phyloP scores from a whole-genome alignment of 768 basidiomycete genomes.

The Lactarius psammicola region DNA sequence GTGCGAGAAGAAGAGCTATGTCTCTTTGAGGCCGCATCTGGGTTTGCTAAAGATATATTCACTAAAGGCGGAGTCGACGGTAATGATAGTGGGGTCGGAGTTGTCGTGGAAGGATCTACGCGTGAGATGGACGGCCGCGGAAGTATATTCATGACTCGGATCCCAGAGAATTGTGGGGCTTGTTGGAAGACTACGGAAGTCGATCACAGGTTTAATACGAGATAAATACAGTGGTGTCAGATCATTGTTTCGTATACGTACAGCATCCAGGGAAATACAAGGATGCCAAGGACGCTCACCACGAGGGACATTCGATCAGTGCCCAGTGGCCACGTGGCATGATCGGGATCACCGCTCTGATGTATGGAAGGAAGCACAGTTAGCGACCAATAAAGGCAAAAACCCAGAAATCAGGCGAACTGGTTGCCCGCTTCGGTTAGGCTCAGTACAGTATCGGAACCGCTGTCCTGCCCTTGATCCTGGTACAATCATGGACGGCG shows the following conservation, averaged over 20 bases:
- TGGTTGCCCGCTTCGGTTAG: too few relatives aligned
- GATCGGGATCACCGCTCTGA: background rate
- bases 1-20: conserved; percentile 11
- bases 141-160: conserved; percentile 3
- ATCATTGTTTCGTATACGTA: background rate
- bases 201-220: background rate
- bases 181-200: background rate
- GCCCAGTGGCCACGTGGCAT: background rate
- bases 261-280: background rate
- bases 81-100: background rate
- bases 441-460: too few relatives aligned
- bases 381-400: too few relatives aligned
- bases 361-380: too few relatives aligned
- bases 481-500: too few relatives aligned
- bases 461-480: too few relatives aligned
- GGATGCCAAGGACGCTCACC: background rate
- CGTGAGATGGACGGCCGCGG: background rate
- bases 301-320: background rate
- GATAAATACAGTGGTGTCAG: background rate
- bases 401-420: too few relatives aligned
- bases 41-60: background rate
- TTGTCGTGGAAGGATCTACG: background rate
- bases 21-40: background rate
- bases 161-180: background rate
- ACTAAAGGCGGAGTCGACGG: background rate